Evolutionary conservation across 345 rosid genomes (phyloP).

Genomic region (Populus pruinosa): DNA sequence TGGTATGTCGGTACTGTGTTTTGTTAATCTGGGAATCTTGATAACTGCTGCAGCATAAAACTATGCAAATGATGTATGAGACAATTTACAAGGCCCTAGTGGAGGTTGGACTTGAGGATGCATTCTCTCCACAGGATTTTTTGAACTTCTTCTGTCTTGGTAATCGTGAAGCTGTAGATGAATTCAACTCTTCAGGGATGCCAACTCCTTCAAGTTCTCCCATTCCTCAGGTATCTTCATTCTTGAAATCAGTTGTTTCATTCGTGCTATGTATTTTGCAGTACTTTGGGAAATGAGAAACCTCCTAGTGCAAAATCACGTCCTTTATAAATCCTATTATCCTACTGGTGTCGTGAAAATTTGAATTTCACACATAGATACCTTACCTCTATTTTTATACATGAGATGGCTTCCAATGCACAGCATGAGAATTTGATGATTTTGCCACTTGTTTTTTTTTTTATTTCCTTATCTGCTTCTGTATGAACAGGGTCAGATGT

Average conservation of each 20-base stretch:
- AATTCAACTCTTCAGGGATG: background rate
- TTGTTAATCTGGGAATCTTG: slow-evolving; percentile 8
- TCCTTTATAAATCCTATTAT: background rate
- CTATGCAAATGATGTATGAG: slow-evolving; percentile 98
- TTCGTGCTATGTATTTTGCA: background rate
- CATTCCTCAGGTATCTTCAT: slow-evolving; percentile 60
- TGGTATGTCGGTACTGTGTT: background rate
- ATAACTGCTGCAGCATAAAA: slow-evolving; percentile 64
- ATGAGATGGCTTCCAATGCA: background rate
- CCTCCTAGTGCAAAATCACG: background rate
- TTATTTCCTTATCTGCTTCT: background rate
- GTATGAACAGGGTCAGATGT: background rate
- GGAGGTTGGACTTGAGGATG: slow-evolving; percentile 72
- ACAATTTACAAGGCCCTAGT: slow-evolving; percentile 79
- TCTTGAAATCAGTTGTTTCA: slow-evolving; percentile 1
- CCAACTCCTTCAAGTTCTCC: slow-evolving; percentile 46
- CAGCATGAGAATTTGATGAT: background rate
- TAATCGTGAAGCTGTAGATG: slow-evolving; percentile 57
- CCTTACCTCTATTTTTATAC: background rate
- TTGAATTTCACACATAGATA: background rate
- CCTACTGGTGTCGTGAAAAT: background rate
- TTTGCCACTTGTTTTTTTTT: background rate
- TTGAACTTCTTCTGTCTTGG: slow-evolving; percentile 96
- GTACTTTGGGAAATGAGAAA: background rate
- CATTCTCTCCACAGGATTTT: slow-evolving; percentile 72